Percentiles rank a stretch among this genome's conserved stretches.
phyloP scores from a whole-genome alignment of 2,329 filamentous ascomycete species.

The Penicillium frequentans region DNA sequence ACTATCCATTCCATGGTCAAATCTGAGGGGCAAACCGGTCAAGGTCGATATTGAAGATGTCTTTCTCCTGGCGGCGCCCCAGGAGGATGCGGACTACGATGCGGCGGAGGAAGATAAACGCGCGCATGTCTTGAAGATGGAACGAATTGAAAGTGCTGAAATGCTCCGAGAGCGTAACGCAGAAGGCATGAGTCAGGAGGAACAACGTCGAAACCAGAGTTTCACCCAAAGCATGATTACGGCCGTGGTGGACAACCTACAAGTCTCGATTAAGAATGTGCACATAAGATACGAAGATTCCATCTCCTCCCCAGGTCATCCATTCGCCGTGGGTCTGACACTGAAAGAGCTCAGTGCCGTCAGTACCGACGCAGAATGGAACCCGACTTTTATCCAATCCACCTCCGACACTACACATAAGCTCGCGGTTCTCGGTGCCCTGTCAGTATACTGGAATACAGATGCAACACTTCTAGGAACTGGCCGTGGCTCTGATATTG shows the following conservation, averaged over 20 bases:
- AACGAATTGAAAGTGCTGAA: conserved; percentile 96
- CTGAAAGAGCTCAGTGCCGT: conserved; percentile 96
- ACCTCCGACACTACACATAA: conserved; percentile 84
- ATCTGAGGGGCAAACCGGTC: conserved; percentile 89
- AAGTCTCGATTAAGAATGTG: conserved; percentile 97
- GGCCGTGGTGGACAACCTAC: conserved; percentile 97
- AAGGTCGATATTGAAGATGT: conserved; percentile 97
- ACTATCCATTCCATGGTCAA: conserved; percentile 94
- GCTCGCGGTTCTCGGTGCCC: conserved; percentile 80
- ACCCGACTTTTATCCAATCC: conserved; percentile 92
- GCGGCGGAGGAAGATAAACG: conserved; percentile 87
- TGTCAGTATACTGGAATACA: conserved; percentile 98
- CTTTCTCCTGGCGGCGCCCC: conserved; percentile 89
- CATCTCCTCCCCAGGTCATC: conserved; percentile 89
- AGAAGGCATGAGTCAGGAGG: conserved; percentile 91
- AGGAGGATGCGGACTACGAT: conserved; percentile 91
- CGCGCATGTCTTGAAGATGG: conserved; percentile 92
- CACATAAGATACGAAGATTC: conserved; percentile 98
- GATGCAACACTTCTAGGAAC: conserved; percentile 81
- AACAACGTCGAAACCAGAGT: conserved; percentile 96
- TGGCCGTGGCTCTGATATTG: conserved; percentile 68
- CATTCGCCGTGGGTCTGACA: conserved; percentile 88
- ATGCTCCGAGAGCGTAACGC: conserved; percentile 86
- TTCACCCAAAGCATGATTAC: conserved; percentile 94
- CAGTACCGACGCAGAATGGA: conserved; percentile 93